Conservation (phyloP, 768 basidiomycete genomes). For the Suillus americanus region DNA sequence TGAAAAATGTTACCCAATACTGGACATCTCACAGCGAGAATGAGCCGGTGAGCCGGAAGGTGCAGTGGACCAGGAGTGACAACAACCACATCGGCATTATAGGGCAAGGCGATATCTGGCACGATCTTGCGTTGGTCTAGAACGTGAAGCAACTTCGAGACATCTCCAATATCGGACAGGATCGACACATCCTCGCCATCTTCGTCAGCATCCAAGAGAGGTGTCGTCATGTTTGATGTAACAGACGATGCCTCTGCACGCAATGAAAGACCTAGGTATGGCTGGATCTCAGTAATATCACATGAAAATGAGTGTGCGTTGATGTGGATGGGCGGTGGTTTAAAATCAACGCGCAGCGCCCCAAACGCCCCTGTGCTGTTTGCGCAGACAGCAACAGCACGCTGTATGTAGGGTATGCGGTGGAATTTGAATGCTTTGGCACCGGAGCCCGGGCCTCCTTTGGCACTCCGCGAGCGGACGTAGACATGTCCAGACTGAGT, state of each 20-base stretch:
- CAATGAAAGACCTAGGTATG: constrained; percentile 42
- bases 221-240: neutral
- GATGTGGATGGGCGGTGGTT: constrained; percentile 53
- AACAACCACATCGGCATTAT: constrained; percentile 67
- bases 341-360: constrained; percentile 75
- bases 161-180: constrained; percentile 34
- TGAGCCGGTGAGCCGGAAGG: constrained; percentile 62
- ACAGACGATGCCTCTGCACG: neutral
- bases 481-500: constrained; percentile 96
- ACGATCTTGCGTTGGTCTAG: constrained; percentile 10
- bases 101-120: constrained; percentile 20
- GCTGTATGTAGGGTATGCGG: constrained; percentile 77
- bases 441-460: constrained; percentile 20
- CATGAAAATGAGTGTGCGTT: constrained; percentile 57
- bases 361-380: constrained; percentile 89
- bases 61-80: constrained; percentile 41
- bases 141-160: constrained; percentile 24
- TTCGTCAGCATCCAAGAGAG: constrained; percentile 26
- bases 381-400: constrained; percentile 80
- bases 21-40: constrained; percentile 63
- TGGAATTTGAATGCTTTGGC: constrained; percentile 73
- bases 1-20: constrained; percentile 45
- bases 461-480: constrained; percentile 62
- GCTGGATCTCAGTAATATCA: constrained; percentile 66
- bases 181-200: constrained; percentile 40